These are phyloP conservation scores for Secale cereale DNA, from an alignment of 176 grass and related monocot genomes.

Conservation along the genomic window DNA sequence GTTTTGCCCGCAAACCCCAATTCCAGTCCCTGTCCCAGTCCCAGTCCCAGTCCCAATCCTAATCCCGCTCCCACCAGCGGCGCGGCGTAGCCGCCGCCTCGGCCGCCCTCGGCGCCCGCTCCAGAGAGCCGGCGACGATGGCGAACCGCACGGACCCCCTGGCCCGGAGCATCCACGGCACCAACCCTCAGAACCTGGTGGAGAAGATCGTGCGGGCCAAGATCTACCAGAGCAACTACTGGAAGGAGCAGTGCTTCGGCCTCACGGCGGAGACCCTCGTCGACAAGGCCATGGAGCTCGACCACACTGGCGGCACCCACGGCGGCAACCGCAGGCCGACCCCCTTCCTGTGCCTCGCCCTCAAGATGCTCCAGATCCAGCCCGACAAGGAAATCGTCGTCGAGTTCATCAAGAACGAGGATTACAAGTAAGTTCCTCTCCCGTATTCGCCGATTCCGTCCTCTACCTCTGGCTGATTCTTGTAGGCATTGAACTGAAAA, in stretches of 20 bases:
- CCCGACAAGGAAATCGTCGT: slow-evolving; percentile 97
- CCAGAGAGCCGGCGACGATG: slow-evolving; percentile 32
- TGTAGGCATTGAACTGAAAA: not conserved
- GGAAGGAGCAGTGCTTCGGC: slow-evolving; percentile 99
- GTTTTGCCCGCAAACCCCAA: slow-evolving; percentile 19
- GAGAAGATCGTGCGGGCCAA: slow-evolving; percentile 98
- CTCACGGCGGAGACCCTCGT: slow-evolving; percentile 93
- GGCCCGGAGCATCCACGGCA: slow-evolving; percentile 85
- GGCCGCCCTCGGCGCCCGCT: not conserved
- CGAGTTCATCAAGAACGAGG: slow-evolving; percentile 98
- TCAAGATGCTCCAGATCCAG: slow-evolving; percentile 99
- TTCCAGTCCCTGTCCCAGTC: not conserved
- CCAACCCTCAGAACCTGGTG: slow-evolving; percentile 92
- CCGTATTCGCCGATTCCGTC: not conserved
- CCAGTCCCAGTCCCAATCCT: not conserved
- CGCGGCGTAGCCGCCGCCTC: not conserved
- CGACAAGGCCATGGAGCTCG: slow-evolving; percentile 99
- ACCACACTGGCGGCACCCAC: slow-evolving; percentile 76
- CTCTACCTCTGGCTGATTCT: not conserved
- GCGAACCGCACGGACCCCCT: slow-evolving; percentile 86
- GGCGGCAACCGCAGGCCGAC: slow-evolving; percentile 81
- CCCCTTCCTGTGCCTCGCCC: slow-evolving; percentile 77
- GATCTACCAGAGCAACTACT: slow-evolving; percentile 91
- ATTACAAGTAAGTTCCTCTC: too few relatives aligned
- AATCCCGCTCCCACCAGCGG: not conserved